A percentile compares a stretch with the other conserved stretches of the same genome.
Evolutionary conservation across 1,284 basidiomycete genomes (phyloP).

Genomic region (Rugosomyces carneus): DNA sequence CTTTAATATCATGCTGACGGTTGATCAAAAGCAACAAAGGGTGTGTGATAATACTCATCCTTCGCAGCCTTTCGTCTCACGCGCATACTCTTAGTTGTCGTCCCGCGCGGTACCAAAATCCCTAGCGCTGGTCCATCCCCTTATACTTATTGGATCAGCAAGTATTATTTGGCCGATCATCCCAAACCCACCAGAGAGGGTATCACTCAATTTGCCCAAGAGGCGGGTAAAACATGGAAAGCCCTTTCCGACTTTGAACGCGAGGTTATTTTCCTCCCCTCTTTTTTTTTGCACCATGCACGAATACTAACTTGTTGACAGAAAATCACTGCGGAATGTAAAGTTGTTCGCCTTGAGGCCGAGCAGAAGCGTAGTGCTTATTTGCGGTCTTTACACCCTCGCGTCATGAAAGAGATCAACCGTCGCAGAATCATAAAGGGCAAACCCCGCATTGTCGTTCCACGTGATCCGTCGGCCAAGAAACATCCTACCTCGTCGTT

Average conservation of each 20-base stretch:
- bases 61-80: not conserved
- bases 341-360: not conserved
- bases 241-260: constrained; percentile 10
- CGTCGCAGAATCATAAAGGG: constrained; percentile 7
- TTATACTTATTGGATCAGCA: constrained; percentile 1
- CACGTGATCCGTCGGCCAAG: not conserved
- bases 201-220: not conserved
- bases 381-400: constrained; percentile 7
- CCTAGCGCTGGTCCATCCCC: not conserved
- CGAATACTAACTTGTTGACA: not conserved
- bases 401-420: constrained; percentile 15
- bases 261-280: constrained; percentile 8
- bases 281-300: not conserved
- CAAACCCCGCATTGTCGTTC: constrained; percentile 1
- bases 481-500: not conserved
- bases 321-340: not conserved
- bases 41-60: too few relatives aligned
- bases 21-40: constrained; percentile 7
- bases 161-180: not conserved
- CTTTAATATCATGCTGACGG: too few relatives aligned
- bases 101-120: constrained; percentile 6
- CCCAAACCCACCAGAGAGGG: not conserved
- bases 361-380: constrained; percentile 4
- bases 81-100: not conserved
- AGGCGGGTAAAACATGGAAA: constrained; percentile 7